Base-by-base conservation (phyloP, 2,329 filamentous ascomycete species). In the Colletotrichum orchidophilum region DNA sequence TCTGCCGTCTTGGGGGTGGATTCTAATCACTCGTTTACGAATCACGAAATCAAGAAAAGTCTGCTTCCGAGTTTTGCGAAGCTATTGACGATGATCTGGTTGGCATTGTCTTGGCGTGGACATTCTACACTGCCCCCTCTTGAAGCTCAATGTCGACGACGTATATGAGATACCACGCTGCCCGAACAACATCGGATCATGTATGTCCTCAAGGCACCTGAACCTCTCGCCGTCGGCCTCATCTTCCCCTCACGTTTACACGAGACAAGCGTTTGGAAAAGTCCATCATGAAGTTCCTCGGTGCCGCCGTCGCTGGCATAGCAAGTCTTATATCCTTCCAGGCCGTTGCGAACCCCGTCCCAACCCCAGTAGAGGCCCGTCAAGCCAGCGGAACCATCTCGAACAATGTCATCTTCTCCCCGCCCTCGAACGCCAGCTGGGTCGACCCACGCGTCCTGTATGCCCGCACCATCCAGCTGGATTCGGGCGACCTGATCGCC, bases 401-500 rank as follows among this genome's bases (percentile, higher is more conserved):
- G 42, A 74, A 79, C 60, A 78, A 79, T 26, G 77, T 81, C 76
- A 79, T 86, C 62, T 87, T 81, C 73, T 79, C 79, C 46, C 84
- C 85, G 24, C 79, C 82, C 3, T 73, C 75, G 13, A 80, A 82
- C 71, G 85, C 83, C 75, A 53, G 69, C 18, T 85, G 83, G 76
- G 85, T 80, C 1, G 80, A 83, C 66, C 84, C 84, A 1, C 78
- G 81, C 12, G 81, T 83, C 1, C 78, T 86, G 5, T 86, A 86
- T 63, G 79, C 84, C 12, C 84, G 85, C 18, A 79, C 81, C 6
- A 78, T 82, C 4, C 80, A 87, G 77, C 81, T 87, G 9, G 75
- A 77, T 1, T 82, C 84, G 63, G 81, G 85, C 21, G 81, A 83
- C 29, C 81, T 88, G 18, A 79, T 89, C 13, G 83, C 84, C 29